phyloP scores from a whole-genome alignment of 768 basidiomycete species.

The Boletus reticulatus region DNA sequence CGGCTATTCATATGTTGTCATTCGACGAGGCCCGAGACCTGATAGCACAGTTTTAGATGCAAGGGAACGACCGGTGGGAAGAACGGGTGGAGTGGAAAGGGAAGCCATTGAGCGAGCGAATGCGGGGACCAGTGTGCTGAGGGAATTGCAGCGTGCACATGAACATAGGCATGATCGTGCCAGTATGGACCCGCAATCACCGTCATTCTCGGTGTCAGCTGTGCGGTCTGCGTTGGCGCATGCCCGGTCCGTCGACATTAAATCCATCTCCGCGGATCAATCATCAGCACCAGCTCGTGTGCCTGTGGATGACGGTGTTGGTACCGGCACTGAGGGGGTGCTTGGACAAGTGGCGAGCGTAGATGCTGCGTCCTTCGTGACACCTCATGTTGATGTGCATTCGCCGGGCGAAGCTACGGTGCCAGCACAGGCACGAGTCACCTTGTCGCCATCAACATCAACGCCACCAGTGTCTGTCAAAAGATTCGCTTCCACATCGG shows the following conservation, averaged over 20 bases:
- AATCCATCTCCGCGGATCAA: constrained; percentile 24
- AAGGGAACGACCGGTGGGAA: constrained; percentile 17
- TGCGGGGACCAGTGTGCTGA: constrained; percentile 14
- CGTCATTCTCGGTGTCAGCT: constrained; percentile 16
- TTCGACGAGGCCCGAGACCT: constrained; percentile 78
- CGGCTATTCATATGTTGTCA: constrained; percentile 86
- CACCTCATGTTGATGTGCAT: constrained; percentile 26
- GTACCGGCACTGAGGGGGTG: constrained; percentile 12
- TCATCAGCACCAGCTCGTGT: constrained; percentile 9
- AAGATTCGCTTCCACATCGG: constrained; percentile 8
- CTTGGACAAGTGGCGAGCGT: constrained; percentile 15
- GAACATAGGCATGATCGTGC: constrained; percentile 17
- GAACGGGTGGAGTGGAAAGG: constrained; percentile 30
- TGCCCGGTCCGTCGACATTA: constrained; percentile 19
- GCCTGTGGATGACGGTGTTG: constrained; percentile 19
- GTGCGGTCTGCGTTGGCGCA: constrained; percentile 6
- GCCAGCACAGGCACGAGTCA: constrained; percentile 12
- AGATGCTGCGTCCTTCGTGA: constrained; percentile 17
- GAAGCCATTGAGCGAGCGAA: constrained; percentile 29
- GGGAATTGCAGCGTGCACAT: constrained; percentile 24
- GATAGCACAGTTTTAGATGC: constrained; percentile 6
- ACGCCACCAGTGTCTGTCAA: constrained; percentile 14
- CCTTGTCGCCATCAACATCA: constrained; percentile 7
- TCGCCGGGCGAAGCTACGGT: constrained; percentile 10
- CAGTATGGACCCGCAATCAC: constrained; percentile 26